phyloP scores from a whole-genome alignment of 2,329 filamentous ascomycete species.

The Botrytis squamosa region DNA sequence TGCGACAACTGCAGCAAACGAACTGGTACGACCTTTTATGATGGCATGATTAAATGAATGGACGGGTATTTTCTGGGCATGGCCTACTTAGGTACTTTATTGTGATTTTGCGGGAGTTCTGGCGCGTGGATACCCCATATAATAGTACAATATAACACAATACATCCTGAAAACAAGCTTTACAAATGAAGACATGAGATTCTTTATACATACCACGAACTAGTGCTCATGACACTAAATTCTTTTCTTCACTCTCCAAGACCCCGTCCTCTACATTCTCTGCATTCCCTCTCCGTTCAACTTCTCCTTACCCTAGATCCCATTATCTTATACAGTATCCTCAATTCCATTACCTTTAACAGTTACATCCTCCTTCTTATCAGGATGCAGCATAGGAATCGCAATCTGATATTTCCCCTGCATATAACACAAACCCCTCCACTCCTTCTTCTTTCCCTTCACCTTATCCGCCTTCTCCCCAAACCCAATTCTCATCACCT shows the following conservation, averaged over 20 bases:
- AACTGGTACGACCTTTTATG: neutral
- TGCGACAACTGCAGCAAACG: neutral
- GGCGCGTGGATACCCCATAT: neutral
- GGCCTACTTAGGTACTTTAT: conserved; percentile 7
- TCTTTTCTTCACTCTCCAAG: neutral
- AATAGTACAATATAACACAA: neutral
- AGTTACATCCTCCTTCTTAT: neutral
- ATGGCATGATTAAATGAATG: neutral
- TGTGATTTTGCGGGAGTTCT: neutral
- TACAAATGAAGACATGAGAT: conserved; percentile 1
- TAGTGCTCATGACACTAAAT: neutral
- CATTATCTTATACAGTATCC: neutral
- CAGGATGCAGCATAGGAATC: neutral
- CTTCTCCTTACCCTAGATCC: too few species aligned
- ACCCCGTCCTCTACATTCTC: neutral
- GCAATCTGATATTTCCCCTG: neutral
- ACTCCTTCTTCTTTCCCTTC: neutral
- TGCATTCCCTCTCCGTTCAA: neutral
- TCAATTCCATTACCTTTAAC: neutral
- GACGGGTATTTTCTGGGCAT: neutral
- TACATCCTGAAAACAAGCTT: neutral
- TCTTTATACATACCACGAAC: conserved; percentile 3
- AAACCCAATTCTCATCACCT: conserved; percentile 28
- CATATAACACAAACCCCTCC: conserved; percentile 9
- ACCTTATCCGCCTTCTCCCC: neutral